phyloP scores from a whole-genome alignment of 371 early-diverging fungal genomes.

The Syncephalastrum monosporum region DNA sequence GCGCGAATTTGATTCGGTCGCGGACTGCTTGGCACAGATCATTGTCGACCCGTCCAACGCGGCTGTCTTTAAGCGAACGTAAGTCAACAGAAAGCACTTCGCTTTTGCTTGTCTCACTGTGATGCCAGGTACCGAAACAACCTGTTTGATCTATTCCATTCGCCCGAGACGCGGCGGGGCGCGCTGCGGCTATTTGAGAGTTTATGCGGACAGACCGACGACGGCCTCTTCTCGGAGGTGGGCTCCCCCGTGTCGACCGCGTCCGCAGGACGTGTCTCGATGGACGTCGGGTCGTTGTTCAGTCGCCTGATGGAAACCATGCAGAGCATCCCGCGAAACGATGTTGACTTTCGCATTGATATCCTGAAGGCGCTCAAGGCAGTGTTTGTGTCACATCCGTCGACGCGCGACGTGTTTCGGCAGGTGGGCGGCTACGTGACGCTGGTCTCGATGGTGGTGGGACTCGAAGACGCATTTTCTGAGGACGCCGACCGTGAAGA shows the following conservation, averaged over 20 bases:
- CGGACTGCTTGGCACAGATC: slow-evolving; percentile 52
- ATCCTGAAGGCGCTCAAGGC: slow-evolving; percentile 53
- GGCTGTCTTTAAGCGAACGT: slow-evolving; percentile 37
- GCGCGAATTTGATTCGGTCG: slow-evolving; percentile 52
- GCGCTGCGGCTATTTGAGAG: slow-evolving; percentile 52
- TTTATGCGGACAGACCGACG: slow-evolving; percentile 45
- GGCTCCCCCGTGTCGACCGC: slow-evolving; percentile 4
- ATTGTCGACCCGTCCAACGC: slow-evolving; percentile 31
- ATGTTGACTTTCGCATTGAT: slow-evolving; percentile 58
- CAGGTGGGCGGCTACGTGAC: slow-evolving; percentile 65
- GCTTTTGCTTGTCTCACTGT: not conserved
- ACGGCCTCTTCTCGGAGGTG: slow-evolving; percentile 6
- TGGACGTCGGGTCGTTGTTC: slow-evolving; percentile 45
- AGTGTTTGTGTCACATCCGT: slow-evolving; percentile 44
- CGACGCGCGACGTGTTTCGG: slow-evolving; percentile 57
- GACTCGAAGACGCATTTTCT: slow-evolving; percentile 58
- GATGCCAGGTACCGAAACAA: slow-evolving; percentile 43
- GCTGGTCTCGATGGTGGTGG: slow-evolving; percentile 60
- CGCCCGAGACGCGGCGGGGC: slow-evolving; percentile 53
- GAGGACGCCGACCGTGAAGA: not conserved
- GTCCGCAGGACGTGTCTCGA: slow-evolving; percentile 2
- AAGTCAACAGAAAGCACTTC: slow-evolving; percentile 8
- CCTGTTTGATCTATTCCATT: slow-evolving; percentile 57
- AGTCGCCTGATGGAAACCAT: slow-evolving; percentile 63
- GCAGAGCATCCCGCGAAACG: slow-evolving; percentile 53